Evolutionary conservation across 1,284 basidiomycete species (phyloP).

Genomic region (Ceratobasidium theobromae): DNA sequence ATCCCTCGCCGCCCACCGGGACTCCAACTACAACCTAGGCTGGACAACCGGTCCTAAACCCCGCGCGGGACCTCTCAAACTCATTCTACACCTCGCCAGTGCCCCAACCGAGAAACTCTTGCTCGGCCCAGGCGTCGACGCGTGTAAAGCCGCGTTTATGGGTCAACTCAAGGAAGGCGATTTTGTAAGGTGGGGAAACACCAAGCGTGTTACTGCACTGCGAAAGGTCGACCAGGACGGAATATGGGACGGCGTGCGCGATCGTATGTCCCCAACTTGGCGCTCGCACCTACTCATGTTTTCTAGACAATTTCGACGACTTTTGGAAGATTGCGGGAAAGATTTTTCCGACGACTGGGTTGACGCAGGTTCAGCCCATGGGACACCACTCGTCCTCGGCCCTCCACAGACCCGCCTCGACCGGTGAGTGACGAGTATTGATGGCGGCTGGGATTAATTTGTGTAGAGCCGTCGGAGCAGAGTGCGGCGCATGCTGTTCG

Average conservation of each 20-base stretch:
- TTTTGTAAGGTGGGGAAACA: slow-evolving; percentile 92
- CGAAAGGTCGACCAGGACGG: slow-evolving; percentile 88
- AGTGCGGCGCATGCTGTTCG: slow-evolving; percentile 83
- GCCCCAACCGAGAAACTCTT: slow-evolving; percentile 83
- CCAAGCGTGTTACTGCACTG: slow-evolving; percentile 85
- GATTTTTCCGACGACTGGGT: slow-evolving; percentile 63
- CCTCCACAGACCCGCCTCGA: slow-evolving; percentile 13
- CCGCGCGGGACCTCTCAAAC: slow-evolving; percentile 62
- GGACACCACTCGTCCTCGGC: slow-evolving; percentile 15
- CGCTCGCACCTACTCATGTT: background rate
- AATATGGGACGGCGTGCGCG: slow-evolving; percentile 90
- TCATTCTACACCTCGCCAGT: slow-evolving; percentile 82
- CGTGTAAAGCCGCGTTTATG: slow-evolving; percentile 89
- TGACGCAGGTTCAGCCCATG: slow-evolving; percentile 44
- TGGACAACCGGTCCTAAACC: slow-evolving; percentile 37
- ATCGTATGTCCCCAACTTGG: slow-evolving; percentile 59
- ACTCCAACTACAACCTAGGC: background rate
- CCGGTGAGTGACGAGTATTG: background rate
- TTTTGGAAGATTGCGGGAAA: slow-evolving; percentile 91
- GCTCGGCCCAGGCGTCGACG: slow-evolving; percentile 72
- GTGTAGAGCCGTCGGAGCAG: slow-evolving; percentile 23
- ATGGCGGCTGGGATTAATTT: background rate
- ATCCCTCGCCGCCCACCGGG: slow-evolving; percentile 25
- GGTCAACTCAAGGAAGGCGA: slow-evolving; percentile 93
- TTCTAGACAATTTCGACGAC: slow-evolving; percentile 91